phyloP scores from a whole-genome alignment of 163 green algal species.

The Scenedesmus sp. region DNA sequence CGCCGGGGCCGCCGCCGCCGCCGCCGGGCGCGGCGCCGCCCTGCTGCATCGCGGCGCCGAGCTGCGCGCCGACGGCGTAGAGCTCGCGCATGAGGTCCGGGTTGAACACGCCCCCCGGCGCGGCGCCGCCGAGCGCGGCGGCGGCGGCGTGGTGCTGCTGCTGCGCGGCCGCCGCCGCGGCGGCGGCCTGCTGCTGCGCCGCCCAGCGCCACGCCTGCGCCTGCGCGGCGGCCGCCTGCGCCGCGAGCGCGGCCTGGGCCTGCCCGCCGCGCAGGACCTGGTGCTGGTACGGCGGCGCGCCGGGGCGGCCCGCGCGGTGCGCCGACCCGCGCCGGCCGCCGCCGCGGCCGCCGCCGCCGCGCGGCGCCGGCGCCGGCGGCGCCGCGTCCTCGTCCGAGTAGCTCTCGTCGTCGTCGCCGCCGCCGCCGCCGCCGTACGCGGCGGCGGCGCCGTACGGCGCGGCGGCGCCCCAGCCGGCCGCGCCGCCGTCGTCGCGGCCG shows the following conservation, averaged over 20 bases:
- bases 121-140: neutral
- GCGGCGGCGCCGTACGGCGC: neutral
- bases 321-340: neutral
- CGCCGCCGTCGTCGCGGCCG: neutral
- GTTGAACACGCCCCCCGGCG: neutral
- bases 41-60: constrained; percentile 22
- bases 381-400: neutral
- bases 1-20: neutral
- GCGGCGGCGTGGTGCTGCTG: no score
- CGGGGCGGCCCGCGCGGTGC: constrained; percentile 1
- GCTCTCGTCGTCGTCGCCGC: neutral
- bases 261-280: neutral
- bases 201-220: neutral
- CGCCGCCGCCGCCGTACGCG: neutral
- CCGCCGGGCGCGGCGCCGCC: neutral
- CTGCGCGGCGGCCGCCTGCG: neutral
- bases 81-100: constrained; percentile 8
- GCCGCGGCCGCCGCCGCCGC: neutral
- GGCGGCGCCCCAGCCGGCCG: neutral
- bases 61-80: constrained; percentile 21
- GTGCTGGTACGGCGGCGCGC: neutral
- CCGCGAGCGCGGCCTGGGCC: constrained; percentile 21
- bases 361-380: neutral
- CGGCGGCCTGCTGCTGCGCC: constrained; percentile 31
- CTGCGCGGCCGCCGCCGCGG: constrained; percentile 14